Base-by-base conservation (phyloP, 345 rosid species). In the Gossypium herbaceum region DNA sequence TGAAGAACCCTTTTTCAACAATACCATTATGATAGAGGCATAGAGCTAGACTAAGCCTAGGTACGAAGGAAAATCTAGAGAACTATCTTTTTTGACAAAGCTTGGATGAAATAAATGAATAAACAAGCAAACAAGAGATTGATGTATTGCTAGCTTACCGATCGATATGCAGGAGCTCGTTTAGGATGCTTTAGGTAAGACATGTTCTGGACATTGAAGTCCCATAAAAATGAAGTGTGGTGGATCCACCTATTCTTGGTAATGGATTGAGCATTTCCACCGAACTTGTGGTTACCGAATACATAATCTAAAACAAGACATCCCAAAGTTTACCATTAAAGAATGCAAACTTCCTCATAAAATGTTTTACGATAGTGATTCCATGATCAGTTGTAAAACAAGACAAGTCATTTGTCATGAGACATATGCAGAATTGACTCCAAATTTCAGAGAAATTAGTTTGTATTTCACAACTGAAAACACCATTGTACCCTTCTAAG, bases 191-290 rank as follows among this genome's bases (percentile, higher is more conserved):
- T 92, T 83, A 92, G 85, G 84, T 92, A 94, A 71, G 89, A 80
- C 97, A 92, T 92, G 83, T 89, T 92, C 67, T 75, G 76, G 41
- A 65, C 85, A 60, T 83, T 79, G 50, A 86, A 94, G 77, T 94
- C 97, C 97, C 94, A 94, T 47, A 92, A 51, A 73, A 90, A 92
- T 7, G 98, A 94, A 4, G 97, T 92, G 77, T 94, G 98, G 78
- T 92, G 97, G 74, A 90, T 83, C 97, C 96, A 92, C 51, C 94
- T 82, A 71, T 57, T 84, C 83, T 81, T 92, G 9, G 83, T 89
- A 54, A 94, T 90, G 7, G 97, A 92, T 50, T 94, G 97, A 56
- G 97, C 94, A 80, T 94, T 94, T 59, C 97, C 97, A 68, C 94
- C 98, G 76, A 94, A 92, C 57, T 94, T 94, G 65, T 62, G 85